Evolutionary conservation across 2,329 filamentous ascomycete genomes (phyloP), one percentile per base, ranked within the genome.

Genomic region (Leptosphaerulina australis): DNA sequence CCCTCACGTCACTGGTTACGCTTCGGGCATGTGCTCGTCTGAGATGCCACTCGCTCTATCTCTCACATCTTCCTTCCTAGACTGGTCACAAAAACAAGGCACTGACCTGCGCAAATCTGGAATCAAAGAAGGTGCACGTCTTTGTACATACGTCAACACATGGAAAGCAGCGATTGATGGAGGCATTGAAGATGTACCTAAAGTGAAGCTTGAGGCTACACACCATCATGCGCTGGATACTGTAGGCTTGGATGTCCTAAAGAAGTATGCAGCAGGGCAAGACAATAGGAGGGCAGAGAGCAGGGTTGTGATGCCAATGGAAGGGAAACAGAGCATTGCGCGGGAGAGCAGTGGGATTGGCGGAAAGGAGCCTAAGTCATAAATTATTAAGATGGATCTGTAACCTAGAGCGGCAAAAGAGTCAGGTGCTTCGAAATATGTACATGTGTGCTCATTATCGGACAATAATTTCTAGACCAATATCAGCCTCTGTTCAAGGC

Each of bases 21-120:
- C 36, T 15, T 22, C 58, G 5, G 64, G 64, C 30, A 56, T 56
- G 44, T 67, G 64, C 50, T 59, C 31, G 11, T 22, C 43, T 24
- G 26, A 29, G 8, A 55, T 62, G 31, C 64, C 80, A 24, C 74
- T 86, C 26, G 83, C 83, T n/a, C 74, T 73, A 20, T 76, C 79
- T 28, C 74, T 86, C 3, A 83, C 81, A 20, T 76, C 82, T 51
- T 76, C 80, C 57, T 86, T 86, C 70, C 79, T 86, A 17, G 80
- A 85, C 63, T 85, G 81, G 72, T 77, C 77, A 15, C 79, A 81
- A 22, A 74, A 75, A 7, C 76, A 76, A 28, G 83, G 82, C 38
- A 84, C 84, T 60, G 80, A 86, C 58, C 74, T 86, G 22, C 77
- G 81, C 18, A 63, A 68, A 10, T 74, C 77, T 12, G 82, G 82